Evolutionary conservation across 805 yeast species (phyloP).

Genomic region (Candida parachauliodes): DNA sequence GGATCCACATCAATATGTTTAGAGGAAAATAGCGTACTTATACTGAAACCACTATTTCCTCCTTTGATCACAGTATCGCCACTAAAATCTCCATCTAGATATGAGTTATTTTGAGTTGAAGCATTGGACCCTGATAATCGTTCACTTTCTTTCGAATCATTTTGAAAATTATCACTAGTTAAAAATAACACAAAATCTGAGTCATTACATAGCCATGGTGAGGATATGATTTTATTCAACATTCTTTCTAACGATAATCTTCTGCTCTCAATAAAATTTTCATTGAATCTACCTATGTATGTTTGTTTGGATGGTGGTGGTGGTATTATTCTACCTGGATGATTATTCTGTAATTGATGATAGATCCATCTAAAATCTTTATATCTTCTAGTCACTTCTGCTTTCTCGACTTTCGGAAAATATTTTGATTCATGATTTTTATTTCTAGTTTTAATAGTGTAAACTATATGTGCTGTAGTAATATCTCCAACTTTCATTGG

Average conservation of each 20-base stretch:
- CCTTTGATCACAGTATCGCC: background rate
- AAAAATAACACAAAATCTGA: conserved; percentile 75
- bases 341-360: conserved; percentile 77
- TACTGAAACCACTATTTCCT: conserved; percentile 16
- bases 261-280: conserved; percentile 83
- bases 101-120: conserved; percentile 29
- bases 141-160: conserved; percentile 70
- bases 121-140: conserved; percentile 53
- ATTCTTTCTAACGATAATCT: conserved; percentile 80
- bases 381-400: conserved; percentile 73
- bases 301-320: conserved; percentile 94
- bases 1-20: conserved; percentile 69
- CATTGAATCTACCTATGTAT: conserved; percentile 85
- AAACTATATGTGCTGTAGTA: conserved; percentile 84
- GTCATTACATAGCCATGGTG: conserved; percentile 59
- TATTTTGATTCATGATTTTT: conserved; percentile 33
- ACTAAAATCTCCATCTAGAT: conserved; percentile 24
- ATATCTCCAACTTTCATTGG: conserved; percentile 91
- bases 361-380: conserved; percentile 93
- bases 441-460: conserved; percentile 66
- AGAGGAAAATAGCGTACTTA: conserved; percentile 69
- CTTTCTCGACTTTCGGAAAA: conserved; percentile 31
- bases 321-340: conserved; percentile 89
- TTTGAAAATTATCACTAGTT: conserved; percentile 64
- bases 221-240: conserved; percentile 68